Evolutionary conservation across 1,284 basidiomycete species (phyloP).

Genomic region (Limonomyces culmigenus): DNA sequence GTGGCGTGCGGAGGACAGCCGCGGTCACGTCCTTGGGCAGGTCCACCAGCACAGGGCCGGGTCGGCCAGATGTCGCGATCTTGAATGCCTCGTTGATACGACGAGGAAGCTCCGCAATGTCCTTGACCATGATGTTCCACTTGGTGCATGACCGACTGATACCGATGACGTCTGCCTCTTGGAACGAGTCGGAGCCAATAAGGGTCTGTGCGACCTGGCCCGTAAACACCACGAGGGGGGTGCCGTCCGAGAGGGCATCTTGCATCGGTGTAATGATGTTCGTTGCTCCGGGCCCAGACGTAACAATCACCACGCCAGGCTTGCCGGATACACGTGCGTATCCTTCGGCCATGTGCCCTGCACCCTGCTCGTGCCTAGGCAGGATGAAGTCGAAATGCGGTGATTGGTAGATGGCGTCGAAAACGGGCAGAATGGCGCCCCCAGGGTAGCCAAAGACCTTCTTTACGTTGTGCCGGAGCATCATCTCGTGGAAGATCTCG

Average conservation of each 20-base stretch:
- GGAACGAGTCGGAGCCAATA: constrained; percentile 96
- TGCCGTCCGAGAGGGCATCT: constrained; percentile 89
- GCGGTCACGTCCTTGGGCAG: constrained; percentile 97
- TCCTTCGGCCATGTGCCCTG: constrained; percentile 97
- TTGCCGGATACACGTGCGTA: constrained; percentile 97
- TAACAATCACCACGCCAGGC: constrained; percentile 95
- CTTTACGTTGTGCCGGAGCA: constrained; percentile 92
- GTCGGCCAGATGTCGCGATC: constrained; percentile 92
- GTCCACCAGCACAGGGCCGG: constrained; percentile 94
- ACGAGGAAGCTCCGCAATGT: constrained; percentile 85
- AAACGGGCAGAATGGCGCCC: constrained; percentile 94
- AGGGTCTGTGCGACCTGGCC: constrained; percentile 98
- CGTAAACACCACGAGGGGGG: constrained; percentile 90
- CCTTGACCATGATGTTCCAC: constrained; percentile 99
- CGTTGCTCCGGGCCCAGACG: constrained; percentile 94
- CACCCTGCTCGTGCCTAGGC: constrained; percentile 94
- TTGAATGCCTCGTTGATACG: constrained; percentile 99
- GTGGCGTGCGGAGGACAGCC: constrained; percentile 70
- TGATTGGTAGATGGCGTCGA: constrained; percentile 97
- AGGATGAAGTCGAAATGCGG: constrained; percentile 92
- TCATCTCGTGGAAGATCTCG: constrained; percentile 99
- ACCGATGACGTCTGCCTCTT: constrained; percentile 93
- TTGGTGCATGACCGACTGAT: constrained; percentile 96
- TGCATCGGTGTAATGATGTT: constrained; percentile 98
- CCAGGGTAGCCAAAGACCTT: constrained; percentile 98